Percentiles rank a stretch among this genome's conserved stretches.
These are phyloP conservation scores for Martensiomyces pterosporus DNA, from an alignment of 192 early-diverging fungal species.

Conservation along the genomic window DNA sequence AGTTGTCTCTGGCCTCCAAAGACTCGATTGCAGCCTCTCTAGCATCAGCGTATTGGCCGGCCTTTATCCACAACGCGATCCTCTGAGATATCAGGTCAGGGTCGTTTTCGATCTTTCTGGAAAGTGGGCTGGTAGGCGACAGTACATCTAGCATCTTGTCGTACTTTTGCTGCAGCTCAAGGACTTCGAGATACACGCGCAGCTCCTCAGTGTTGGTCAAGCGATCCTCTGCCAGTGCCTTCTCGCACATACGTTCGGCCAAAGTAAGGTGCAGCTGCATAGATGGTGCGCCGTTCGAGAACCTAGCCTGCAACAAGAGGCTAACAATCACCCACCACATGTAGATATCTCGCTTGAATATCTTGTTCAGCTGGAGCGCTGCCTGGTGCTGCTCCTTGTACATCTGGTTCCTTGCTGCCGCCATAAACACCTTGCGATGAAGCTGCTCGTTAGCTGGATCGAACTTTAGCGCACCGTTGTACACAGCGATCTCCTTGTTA, in stretches of 20 bases:
- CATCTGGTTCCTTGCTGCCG: constrained; percentile 63
- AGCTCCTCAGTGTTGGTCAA: constrained; percentile 73
- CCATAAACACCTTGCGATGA: constrained; percentile 78
- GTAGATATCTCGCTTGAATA: constrained; percentile 73
- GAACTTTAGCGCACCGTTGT: constrained; percentile 59
- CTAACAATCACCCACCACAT: constrained; percentile 85
- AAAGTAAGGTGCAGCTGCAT: constrained; percentile 58
- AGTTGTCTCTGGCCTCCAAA: constrained; percentile 48
- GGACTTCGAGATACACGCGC: constrained; percentile 69
- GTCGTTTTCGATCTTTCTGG: constrained; percentile 64
- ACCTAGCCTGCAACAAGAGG: constrained; percentile 67
- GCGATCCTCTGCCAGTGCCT: constrained; percentile 63
- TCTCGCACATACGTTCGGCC: constrained; percentile 80
- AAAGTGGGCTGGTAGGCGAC: constrained; percentile 52
- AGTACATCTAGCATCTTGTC: constrained; percentile 63
- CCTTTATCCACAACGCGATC: constrained; percentile 52
- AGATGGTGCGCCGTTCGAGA: constrained; percentile 15
- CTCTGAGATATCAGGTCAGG: constrained; percentile 64
- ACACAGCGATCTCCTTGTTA: constrained; percentile 68
- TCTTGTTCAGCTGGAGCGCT: constrained; percentile 76
- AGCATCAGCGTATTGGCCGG: constrained; percentile 49
- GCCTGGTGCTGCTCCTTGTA: constrained; percentile 55
- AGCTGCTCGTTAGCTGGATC: constrained; percentile 69
- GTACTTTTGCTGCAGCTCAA: constrained; percentile 66
- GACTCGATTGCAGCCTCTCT: constrained; percentile 36